These are phyloP conservation scores for Capsicum pubescens DNA, from an alignment of 257 asterid genomes.

Conservation along the genomic window DNA sequence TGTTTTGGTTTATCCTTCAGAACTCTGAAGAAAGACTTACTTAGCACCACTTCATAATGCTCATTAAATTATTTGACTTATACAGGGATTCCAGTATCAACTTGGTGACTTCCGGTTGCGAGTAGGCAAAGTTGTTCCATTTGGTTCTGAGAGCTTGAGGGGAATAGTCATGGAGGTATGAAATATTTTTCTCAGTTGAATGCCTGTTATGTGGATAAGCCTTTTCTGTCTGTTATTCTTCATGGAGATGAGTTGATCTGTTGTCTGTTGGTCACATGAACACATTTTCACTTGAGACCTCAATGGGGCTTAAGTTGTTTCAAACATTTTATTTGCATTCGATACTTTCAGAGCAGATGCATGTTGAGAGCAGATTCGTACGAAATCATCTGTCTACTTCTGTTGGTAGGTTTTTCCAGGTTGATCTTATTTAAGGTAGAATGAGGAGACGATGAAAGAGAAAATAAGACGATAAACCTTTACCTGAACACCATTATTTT, in stretches of 20 bases:
- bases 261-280: neutral
- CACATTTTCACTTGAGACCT: too few species aligned
- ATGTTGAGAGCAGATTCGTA: too few species aligned
- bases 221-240: neutral
- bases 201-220: too few species aligned
- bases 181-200: too few species aligned
- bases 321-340: too few species aligned
- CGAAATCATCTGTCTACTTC: too few species aligned
- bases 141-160: slow-evolving; percentile 79
- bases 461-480: neutral
- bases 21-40: neutral
- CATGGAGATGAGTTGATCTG: neutral
- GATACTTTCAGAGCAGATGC: too few species aligned
- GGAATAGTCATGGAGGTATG: slow-evolving; percentile 93
- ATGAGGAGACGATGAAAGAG: neutral
- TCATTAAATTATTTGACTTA: neutral
- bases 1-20: too few species aligned
- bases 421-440: neutral
- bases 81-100: slow-evolving; percentile 77
- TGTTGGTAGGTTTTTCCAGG: neutral
- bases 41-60: slow-evolving; percentile 5
- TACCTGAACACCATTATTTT: neutral
- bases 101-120: slow-evolving; percentile 90
- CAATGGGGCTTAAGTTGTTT: too few species aligned
- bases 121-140: slow-evolving; percentile 86